phyloP scores from a whole-genome alignment of 352 stramenopile genomes.

The Phytopythium mirpurense region DNA sequence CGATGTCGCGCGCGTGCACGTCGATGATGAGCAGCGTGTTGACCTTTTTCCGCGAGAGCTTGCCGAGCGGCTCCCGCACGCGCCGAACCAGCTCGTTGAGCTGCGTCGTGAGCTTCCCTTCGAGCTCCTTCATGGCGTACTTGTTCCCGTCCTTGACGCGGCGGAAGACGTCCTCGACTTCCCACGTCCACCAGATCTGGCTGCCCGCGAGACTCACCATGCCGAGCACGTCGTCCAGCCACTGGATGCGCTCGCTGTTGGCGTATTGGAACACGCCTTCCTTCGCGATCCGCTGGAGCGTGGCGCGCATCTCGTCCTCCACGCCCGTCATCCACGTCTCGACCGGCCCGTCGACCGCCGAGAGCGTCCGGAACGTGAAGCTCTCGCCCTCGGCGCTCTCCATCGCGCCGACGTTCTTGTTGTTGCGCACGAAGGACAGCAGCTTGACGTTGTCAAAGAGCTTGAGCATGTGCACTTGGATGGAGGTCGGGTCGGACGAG shows the following conservation, averaged over 20 bases:
- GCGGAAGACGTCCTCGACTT: conserved; percentile 92
- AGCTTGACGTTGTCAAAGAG: conserved; percentile 95
- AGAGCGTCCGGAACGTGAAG: conserved; percentile 78
- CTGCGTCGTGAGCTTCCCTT: conserved; percentile 85
- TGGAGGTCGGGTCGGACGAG: conserved; percentile 88
- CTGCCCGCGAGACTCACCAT: conserved; percentile 91
- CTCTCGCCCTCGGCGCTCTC: conserved; percentile 88
- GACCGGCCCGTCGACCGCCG: conserved; percentile 87
- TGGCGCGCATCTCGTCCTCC: conserved; percentile 88
- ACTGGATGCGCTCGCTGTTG: conserved; percentile 74
- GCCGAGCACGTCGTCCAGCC: conserved; percentile 86
- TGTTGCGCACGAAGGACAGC: conserved; percentile 85
- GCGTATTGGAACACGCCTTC: conserved; percentile 93
- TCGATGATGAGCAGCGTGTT: conserved; percentile 91
- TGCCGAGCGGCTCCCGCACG: conserved; percentile 85
- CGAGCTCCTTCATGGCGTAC: conserved; percentile 92
- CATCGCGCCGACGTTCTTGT: conserved; percentile 89
- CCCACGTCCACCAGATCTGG: conserved; percentile 94
- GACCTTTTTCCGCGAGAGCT: conserved; percentile 89
- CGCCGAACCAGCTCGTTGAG: conserved; percentile 89
- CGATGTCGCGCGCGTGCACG: conserved; percentile 88
- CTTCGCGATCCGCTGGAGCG: conserved; percentile 88
- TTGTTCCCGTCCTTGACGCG: conserved; percentile 88
- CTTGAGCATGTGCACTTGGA: conserved; percentile 94
- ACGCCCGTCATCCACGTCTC: conserved; percentile 92